These are phyloP conservation scores for Endocalyx cinctus DNA, from an alignment of 2,329 filamentous ascomycete genomes.

Conservation along the genomic window DNA sequence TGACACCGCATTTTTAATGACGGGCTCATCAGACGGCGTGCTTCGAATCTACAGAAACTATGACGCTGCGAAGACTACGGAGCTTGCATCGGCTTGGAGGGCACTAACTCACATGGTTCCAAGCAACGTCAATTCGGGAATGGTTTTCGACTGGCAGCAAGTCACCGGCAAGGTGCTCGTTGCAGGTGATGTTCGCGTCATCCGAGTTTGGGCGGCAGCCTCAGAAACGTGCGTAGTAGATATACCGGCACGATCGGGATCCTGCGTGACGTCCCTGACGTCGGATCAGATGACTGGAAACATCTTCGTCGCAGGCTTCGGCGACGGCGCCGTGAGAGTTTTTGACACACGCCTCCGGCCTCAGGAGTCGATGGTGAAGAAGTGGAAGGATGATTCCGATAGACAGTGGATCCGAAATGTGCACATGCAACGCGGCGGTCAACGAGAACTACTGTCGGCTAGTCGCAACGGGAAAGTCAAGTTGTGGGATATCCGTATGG, in stretches of 20 bases:
- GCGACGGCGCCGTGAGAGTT: conserved; percentile 88
- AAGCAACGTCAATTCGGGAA: conserved; percentile 87
- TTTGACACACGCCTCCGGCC: conserved; percentile 85
- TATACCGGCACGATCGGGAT: conserved; percentile 89
- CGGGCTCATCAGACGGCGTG: conserved; percentile 90
- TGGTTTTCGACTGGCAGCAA: conserved; percentile 99
- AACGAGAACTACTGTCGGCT: conserved; percentile 84
- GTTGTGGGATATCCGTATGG: conserved; percentile 93
- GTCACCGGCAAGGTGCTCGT: conserved; percentile 94
- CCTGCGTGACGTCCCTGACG: conserved; percentile 91
- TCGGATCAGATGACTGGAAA: conserved; percentile 98
- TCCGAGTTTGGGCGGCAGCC: conserved; percentile 92
- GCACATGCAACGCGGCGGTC: conserved; percentile 92
- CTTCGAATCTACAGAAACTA: conserved; percentile 92
- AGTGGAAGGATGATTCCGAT: conserved; percentile 85
- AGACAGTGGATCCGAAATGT: conserved; percentile 94
- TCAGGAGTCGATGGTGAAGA: conserved; percentile 88
- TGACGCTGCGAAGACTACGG: conserved; percentile 68
- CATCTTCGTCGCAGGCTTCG: conserved; percentile 92
- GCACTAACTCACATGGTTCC: conserved; percentile 91
- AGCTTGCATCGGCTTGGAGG: conserved; percentile 86
- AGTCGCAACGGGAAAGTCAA: conserved; percentile 91
- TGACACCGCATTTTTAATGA: conserved; percentile 90
- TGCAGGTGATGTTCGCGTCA: conserved; percentile 91
- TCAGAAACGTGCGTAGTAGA: conserved; percentile 90